These are phyloP conservation scores for Diddensiella transvaalensis DNA, from an alignment of 805 yeast genomes.

Conservation along the genomic window DNA sequence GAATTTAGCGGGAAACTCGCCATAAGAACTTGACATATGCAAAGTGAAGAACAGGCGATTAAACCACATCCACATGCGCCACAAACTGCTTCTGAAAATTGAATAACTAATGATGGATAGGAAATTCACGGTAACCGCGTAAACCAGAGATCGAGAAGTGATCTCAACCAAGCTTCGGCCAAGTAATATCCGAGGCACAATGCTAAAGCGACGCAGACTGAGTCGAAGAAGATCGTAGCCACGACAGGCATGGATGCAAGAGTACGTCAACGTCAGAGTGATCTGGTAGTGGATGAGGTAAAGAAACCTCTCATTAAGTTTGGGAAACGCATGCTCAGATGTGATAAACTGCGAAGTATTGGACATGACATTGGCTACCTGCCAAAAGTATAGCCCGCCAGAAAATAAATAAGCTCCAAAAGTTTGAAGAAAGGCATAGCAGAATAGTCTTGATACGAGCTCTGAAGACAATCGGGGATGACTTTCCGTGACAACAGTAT, in stretches of 20 bases:
- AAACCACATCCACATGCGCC: conserved; percentile 18
- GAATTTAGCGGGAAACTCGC: conserved; percentile 20
- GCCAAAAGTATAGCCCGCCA: conserved; percentile 10
- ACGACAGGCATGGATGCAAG: conserved; percentile 10
- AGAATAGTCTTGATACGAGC: conserved; percentile 1
- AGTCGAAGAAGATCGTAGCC: conserved; percentile 18
- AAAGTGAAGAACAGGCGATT: conserved; percentile 13
- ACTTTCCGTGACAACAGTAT: conserved; percentile 9
- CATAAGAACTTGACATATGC: conserved; percentile 17
- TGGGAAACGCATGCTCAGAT: conserved; percentile 10
- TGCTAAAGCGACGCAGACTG: background rate
- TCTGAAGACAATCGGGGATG: conserved; percentile 14
- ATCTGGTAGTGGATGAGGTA: background rate
- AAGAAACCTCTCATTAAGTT: conserved; percentile 8
- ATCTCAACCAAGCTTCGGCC: background rate
- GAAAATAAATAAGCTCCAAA: conserved; percentile 8
- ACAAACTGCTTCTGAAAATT: conserved; percentile 15
- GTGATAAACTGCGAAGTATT: conserved; percentile 10
- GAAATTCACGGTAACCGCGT: conserved; percentile 11
- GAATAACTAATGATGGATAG: conserved; percentile 19
- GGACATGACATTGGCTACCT: conserved; percentile 7
- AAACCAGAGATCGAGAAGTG: background rate
- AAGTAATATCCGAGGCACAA: conserved; percentile 5
- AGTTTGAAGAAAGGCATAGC: conserved; percentile 1
- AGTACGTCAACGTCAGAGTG: conserved; percentile 5